Evolutionary conservation across 2,329 filamentous ascomycete genomes (phyloP).

Genomic region (Teratosphaeria zuluensis): DNA sequence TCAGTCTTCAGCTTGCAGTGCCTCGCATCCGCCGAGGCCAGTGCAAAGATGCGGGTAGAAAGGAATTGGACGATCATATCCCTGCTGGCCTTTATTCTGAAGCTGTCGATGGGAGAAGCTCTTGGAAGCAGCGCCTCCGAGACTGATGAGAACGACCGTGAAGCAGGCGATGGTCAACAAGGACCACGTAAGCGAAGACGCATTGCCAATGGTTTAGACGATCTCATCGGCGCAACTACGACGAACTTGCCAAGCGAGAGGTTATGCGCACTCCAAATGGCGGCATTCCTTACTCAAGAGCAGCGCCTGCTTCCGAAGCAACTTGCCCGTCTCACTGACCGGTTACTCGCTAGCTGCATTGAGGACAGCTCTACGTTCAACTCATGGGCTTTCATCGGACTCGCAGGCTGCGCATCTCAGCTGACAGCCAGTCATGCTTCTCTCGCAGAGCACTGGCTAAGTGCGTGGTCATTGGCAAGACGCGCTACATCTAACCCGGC

Average conservation of each 20-base stretch:
- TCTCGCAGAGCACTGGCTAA: constrained; percentile 51
- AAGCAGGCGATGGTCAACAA: constrained; percentile 1
- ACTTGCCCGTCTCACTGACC: constrained; percentile 8
- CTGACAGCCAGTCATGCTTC: constrained; percentile 29
- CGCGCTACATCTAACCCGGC: constrained; percentile 60
- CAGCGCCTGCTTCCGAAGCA: constrained; percentile 15
- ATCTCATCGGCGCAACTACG: constrained; percentile 30
- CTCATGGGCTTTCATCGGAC: constrained; percentile 78
- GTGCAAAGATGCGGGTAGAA: not conserved
- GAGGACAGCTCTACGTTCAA: constrained; percentile 60
- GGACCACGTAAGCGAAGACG: constrained; percentile 29
- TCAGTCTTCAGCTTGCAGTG: constrained; percentile 19
- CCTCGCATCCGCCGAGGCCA: constrained; percentile 18
- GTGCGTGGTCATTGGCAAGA: constrained; percentile 64
- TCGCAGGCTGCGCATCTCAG: constrained; percentile 51
- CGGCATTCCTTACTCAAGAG: constrained; percentile 40
- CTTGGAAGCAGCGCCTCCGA: not conserved
- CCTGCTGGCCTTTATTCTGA: constrained; percentile 29
- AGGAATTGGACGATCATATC: constrained; percentile 28
- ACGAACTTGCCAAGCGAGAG: constrained; percentile 28
- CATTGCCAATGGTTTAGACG: constrained; percentile 28
- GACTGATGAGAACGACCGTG: constrained; percentile 4
- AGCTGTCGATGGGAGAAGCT: constrained; percentile 3
- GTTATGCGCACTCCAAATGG: constrained; percentile 44
- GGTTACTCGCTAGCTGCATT: constrained; percentile 20